phyloP scores from a whole-genome alignment of 1,284 basidiomycete species.

The Malassezia brasiliensis region DNA sequence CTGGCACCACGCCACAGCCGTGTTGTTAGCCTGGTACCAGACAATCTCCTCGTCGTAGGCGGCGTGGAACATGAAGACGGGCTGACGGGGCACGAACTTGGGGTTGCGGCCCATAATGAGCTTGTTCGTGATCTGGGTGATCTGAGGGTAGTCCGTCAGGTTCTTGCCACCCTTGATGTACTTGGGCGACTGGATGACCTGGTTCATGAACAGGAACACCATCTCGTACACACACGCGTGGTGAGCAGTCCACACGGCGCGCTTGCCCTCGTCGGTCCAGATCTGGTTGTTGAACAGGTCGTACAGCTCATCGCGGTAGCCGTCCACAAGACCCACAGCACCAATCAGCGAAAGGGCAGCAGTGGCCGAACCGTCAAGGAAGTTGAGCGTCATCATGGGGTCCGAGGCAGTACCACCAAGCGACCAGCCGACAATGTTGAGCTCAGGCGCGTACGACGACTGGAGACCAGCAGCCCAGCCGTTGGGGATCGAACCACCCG shows the following conservation, averaged over 20 bases:
- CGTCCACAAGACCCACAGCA: slow-evolving; percentile 26
- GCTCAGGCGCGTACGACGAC: slow-evolving; percentile 24
- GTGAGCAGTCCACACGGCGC: slow-evolving; percentile 14
- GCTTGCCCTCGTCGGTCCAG: slow-evolving; percentile 25
- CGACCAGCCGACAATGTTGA: slow-evolving; percentile 34
- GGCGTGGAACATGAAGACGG: slow-evolving; percentile 35
- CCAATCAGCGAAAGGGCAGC: slow-evolving; percentile 34
- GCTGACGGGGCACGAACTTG: slow-evolving; percentile 21
- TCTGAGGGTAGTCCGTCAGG: slow-evolving; percentile 20
- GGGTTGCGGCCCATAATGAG: slow-evolving; percentile 15
- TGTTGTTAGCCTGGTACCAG: slow-evolving; percentile 25
- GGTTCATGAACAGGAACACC: slow-evolving; percentile 19
- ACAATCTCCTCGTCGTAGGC: slow-evolving; percentile 34
- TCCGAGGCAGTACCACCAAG: slow-evolving; percentile 38
- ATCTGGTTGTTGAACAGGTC: slow-evolving; percentile 20
- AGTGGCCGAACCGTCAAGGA: slow-evolving; percentile 16
- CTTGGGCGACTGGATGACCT: slow-evolving; percentile 14
- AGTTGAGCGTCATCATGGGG: slow-evolving; percentile 10
- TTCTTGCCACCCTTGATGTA: slow-evolving; percentile 24
- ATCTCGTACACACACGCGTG: slow-evolving; percentile 26
- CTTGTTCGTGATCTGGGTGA: slow-evolving; percentile 12
- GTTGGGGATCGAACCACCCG: slow-evolving; percentile 31
- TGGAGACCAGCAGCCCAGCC: slow-evolving; percentile 26
- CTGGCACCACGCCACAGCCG: slow-evolving; percentile 33
- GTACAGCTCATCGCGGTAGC: slow-evolving; percentile 27